Conservation (phyloP, 208 protist genomes). For the Trypanosoma grayi region DNA sequence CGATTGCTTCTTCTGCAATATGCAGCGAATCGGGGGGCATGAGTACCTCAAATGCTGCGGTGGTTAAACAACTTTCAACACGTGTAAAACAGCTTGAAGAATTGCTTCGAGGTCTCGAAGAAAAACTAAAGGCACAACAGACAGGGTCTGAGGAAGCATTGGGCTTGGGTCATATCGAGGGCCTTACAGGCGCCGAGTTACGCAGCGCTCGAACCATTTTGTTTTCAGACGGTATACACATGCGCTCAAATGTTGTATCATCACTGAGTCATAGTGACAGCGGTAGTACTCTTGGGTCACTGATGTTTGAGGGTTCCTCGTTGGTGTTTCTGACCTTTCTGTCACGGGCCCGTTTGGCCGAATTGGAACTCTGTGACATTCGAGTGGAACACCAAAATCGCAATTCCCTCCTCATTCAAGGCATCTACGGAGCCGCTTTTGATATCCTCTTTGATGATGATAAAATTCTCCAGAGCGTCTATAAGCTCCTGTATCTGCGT, state of each 20-base stretch:
- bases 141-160: not conserved
- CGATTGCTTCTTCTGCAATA: not conserved
- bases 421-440: conserved; percentile 8
- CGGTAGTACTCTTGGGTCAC: not conserved
- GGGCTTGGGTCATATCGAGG: conserved; percentile 1
- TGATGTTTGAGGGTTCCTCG: conserved; percentile 14
- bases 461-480: conserved; percentile 6
- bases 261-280: not conserved
- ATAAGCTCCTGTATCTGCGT: conserved; percentile 22
- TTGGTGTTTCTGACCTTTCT: conserved; percentile 26
- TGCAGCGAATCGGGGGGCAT: not conserved
- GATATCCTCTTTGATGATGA: conserved; percentile 20
- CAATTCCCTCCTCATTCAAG: conserved; percentile 9
- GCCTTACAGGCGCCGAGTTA: conserved; percentile 18
- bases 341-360: conserved; percentile 18
- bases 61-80: conserved; percentile 9
- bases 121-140: not conserved
- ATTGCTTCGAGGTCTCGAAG: conserved; percentile 11
- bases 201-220: conserved; percentile 22
- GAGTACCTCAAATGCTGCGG: not conserved
- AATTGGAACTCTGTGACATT: conserved; percentile 6
- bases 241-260: conserved; percentile 10
- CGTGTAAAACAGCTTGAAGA: conserved; percentile 22
- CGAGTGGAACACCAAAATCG: conserved; percentile 3
- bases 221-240: conserved; percentile 30